A percentile compares a stretch with the other conserved stretches of the same genome.
Evolutionary conservation across 129 eudicot species (phyloP).

Genomic region (Lactuca sativa): DNA sequence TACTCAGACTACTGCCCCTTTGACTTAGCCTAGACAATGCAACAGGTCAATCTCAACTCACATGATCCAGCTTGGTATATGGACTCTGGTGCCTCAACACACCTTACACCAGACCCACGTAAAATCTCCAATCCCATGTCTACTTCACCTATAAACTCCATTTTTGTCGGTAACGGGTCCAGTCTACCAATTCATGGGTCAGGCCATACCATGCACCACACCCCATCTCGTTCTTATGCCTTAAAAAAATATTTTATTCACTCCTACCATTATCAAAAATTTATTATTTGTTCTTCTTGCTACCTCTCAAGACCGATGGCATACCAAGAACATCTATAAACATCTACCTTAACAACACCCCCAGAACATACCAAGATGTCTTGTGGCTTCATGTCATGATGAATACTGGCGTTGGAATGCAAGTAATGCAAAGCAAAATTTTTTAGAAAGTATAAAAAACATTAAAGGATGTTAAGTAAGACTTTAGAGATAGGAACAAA

Average conservation of each 20-base stretch:
- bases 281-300: too few relatives aligned
- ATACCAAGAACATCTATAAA: too few relatives aligned
- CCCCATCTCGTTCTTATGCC: too few relatives aligned
- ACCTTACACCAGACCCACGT: background rate
- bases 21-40: too few relatives aligned
- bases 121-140: background rate
- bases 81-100: background rate
- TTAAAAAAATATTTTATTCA: too few relatives aligned
- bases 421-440: conserved; percentile 80
- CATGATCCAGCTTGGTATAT: too few relatives aligned
- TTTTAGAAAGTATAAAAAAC: conserved; percentile 15
- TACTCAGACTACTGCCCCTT: too few relatives aligned
- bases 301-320: too few relatives aligned
- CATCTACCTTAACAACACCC: conserved; percentile 68
- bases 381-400: conserved; percentile 99
- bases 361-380: conserved; percentile 92
- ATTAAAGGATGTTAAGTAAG: background rate
- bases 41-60: too few relatives aligned
- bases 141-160: background rate
- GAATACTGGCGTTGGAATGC: conserved; percentile 92
- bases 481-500: too few relatives aligned
- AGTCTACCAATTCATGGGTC: background rate
- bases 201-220: background rate
- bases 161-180: background rate
- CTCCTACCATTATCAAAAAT: too few relatives aligned